Evolutionary conservation across 768 basidiomycete species (phyloP), one percentile per base, ranked within the genome.

Genomic region (Hericium rajendrae): DNA sequence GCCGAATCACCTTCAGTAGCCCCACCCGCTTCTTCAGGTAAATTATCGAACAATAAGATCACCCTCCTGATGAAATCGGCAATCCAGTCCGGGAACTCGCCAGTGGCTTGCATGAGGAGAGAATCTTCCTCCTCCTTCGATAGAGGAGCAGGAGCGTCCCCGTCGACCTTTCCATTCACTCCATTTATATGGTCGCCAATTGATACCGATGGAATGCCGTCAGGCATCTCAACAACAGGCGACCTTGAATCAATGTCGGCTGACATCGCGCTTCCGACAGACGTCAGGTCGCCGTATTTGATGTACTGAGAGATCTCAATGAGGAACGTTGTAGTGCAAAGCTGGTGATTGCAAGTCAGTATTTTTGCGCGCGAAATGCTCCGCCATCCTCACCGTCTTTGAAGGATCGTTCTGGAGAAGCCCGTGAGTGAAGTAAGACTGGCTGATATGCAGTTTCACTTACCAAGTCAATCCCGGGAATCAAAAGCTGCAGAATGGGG

Each of bases 401-500:
- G 79, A 73, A 4, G 88, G 87, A 65, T 90, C 87, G 63, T 90
- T 89, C 86, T 88, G 46, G 38, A 60, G 48, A 51, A 54, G 20
- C 51, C 10, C 8, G 38, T 51, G 53, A 64, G 24, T 63, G 56
- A 22, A 38, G 53, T 2, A 50, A 8, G 16, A n/a, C 5, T 10
- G 20, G 53, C 11, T 4, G 37, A 51, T 12, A 20, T 18, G 37
- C 50, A 5, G 37, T 18, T 13, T 46, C 15, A 71, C 83, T 56
- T 68, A 87, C 86, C 60, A 94, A 75, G 72, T 94, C 92, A 62
- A 94, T 91, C 4, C 90, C 91, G 6, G 91, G 90, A 53, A 93
- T 79, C 20, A 91, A 76, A 18, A 94, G 76, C 55, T 92, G 83
- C 60, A 95, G 76, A 48, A 94, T 84, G 4, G 85, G 83, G 11